A percentile compares a stretch with the other conserved stretches of the same genome.
phyloP scores from a whole-genome alignment of 306 rosid genomes.

The Glycine latifolia region DNA sequence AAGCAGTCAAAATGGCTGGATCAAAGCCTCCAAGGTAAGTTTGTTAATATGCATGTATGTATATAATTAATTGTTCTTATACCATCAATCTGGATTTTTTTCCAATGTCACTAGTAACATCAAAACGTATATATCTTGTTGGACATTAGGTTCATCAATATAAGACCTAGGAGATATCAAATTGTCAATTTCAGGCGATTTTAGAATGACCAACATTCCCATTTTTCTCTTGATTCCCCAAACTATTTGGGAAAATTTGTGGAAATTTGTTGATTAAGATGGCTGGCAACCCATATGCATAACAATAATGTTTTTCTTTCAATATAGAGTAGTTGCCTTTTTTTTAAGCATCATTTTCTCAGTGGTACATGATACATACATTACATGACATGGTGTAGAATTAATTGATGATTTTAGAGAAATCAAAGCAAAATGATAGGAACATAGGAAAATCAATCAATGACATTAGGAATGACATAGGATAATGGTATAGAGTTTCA shows the following conservation, averaged over 20 bases:
- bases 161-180: not conserved
- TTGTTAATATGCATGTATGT: not conserved
- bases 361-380: not conserved
- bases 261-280: constrained; percentile 18
- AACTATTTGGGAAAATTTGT: constrained; percentile 11
- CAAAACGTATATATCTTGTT: constrained; percentile 31
- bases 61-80: not conserved
- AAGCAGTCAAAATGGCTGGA: constrained; percentile 99
- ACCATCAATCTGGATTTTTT: constrained; percentile 22
- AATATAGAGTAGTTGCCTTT: not conserved
- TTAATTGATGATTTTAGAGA: not conserved
- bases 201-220: constrained; percentile 34
- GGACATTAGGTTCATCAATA: constrained; percentile 20
- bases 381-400: not conserved
- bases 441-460: not conserved
- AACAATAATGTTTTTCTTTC: constrained; percentile 13
- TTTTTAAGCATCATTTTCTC: not conserved
- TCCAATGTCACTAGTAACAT: not conserved
- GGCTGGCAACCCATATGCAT: constrained; percentile 20
- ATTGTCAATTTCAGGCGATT: constrained; percentile 28
- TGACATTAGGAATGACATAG: not conserved
- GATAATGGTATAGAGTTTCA: constrained; percentile 4
- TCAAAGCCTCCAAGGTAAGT: constrained; percentile 80
- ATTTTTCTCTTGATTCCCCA: constrained; percentile 14
- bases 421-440: not conserved